Evolutionary conservation across 1,139 yeast species (phyloP).

Genomic region (Schizosaccharomyces versatilis): DNA sequence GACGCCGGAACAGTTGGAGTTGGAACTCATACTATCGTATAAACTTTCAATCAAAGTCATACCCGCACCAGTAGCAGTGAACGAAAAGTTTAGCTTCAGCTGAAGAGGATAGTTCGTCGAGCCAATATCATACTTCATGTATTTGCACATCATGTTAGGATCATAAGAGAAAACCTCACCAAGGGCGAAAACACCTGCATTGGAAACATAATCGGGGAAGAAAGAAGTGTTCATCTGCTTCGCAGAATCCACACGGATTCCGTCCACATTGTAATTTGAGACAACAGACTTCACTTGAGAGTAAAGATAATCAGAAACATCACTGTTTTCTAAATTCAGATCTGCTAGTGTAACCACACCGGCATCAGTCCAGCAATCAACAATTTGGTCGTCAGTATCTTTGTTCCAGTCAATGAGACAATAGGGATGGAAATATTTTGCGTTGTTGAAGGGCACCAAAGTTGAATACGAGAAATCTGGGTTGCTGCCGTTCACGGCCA

Average conservation of each 20-base stretch:
- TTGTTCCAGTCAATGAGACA: constrained; percentile 8
- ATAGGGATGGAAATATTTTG: constrained; percentile 7
- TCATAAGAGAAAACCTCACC: constrained; percentile 12
- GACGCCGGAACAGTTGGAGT: neutral
- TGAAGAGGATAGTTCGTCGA: constrained; percentile 11
- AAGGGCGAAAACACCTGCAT: constrained; percentile 8
- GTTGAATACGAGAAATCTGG: constrained; percentile 5
- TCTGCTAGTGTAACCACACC: constrained; percentile 9
- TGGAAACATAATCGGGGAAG: constrained; percentile 7
- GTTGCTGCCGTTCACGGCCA: constrained; percentile 8
- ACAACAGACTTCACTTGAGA: constrained; percentile 4
- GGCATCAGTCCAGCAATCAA: constrained; percentile 10
- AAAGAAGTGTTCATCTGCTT: constrained; percentile 7
- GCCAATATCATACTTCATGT: constrained; percentile 8
- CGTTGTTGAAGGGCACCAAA: constrained; percentile 7
- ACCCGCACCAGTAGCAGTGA: constrained; percentile 9
- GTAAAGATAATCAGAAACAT: constrained; percentile 5
- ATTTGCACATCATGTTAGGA: constrained; percentile 7
- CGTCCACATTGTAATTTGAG: constrained; percentile 8
- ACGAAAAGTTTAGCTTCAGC: constrained; percentile 6
- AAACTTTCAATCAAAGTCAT: constrained; percentile 4
- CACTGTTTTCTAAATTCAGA: constrained; percentile 5
- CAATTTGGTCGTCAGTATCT: constrained; percentile 8
- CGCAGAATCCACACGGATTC: constrained; percentile 11
- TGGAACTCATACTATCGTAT: constrained; percentile 5